phyloP scores from a whole-genome alignment of 2,329 filamentous ascomycete species.

The Colletotrichum plurivorum region DNA sequence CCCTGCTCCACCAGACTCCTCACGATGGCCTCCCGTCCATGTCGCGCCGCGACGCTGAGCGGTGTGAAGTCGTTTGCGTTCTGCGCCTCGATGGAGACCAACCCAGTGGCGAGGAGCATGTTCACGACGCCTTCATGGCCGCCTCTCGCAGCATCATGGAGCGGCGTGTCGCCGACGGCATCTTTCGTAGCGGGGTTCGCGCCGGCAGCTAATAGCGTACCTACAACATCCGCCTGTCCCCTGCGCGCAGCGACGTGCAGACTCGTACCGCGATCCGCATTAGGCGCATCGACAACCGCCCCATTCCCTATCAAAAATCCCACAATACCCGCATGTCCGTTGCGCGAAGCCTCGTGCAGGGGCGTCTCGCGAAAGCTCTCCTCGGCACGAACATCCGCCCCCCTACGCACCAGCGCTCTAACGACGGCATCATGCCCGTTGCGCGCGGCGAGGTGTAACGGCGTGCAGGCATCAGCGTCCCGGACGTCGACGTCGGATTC shows the following conservation, averaged over 20 bases:
- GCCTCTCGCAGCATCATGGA: constrained; percentile 38
- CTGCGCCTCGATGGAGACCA: constrained; percentile 40
- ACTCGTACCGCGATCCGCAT: constrained; percentile 37
- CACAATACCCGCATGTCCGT: constrained; percentile 33
- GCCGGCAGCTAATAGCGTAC: constrained; percentile 26
- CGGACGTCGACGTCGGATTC: constrained; percentile 36
- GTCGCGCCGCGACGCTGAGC: constrained; percentile 38
- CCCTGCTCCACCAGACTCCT: constrained; percentile 41
- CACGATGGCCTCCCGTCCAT: constrained; percentile 42
- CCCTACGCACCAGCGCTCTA: constrained; percentile 23
- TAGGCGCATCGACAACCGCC: constrained; percentile 39
- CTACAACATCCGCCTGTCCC: constrained; percentile 22
- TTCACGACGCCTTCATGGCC: constrained; percentile 38
- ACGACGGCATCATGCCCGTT: constrained; percentile 41
- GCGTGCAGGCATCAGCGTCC: constrained; percentile 37
- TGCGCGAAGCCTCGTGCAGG: constrained; percentile 37
- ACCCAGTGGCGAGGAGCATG: constrained; percentile 38
- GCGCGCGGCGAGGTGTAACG: constrained; percentile 39
- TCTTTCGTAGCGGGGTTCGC: constrained; percentile 41
- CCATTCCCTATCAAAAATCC: constrained; percentile 33
- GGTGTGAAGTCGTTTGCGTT: constrained; percentile 40
- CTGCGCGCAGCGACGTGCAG: constrained; percentile 37
- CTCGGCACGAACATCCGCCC: constrained; percentile 39
- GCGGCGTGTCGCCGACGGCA: constrained; percentile 40
- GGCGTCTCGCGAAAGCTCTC: constrained; percentile 40